Percentiles rank a stretch among this genome's conserved stretches.
These are phyloP conservation scores for Penicillium palitans DNA, from an alignment of 2,329 filamentous ascomycete genomes.

Conservation along the genomic window DNA sequence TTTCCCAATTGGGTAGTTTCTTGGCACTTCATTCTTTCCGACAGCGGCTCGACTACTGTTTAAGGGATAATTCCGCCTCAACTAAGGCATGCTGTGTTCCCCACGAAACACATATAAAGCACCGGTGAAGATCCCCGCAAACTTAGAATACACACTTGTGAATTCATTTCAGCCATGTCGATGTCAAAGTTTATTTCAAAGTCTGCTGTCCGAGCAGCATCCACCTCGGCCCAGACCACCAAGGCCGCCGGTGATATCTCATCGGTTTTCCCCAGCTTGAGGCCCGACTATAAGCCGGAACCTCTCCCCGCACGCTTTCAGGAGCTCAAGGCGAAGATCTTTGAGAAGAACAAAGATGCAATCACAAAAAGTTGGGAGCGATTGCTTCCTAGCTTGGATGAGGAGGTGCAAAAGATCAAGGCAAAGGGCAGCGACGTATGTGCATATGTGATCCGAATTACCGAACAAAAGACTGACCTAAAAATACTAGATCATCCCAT, in stretches of 20 bases:
- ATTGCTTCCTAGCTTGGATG: conserved; percentile 41
- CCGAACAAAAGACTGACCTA: conserved; percentile 7
- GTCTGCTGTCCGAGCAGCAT: conserved; percentile 30
- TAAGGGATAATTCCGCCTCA: background rate
- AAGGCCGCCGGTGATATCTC: conserved; percentile 51
- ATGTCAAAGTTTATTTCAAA: conserved; percentile 34
- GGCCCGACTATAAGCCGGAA: conserved; percentile 44
- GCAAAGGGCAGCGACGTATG: conserved; percentile 43
- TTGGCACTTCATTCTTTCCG: background rate
- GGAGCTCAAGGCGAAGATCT: conserved; percentile 42
- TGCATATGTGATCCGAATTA: background rate
- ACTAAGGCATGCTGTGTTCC: conserved; percentile 1
- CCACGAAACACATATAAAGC: conserved; percentile 7
- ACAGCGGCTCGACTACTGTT: conserved; percentile 2
- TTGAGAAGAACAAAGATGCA: conserved; percentile 42
- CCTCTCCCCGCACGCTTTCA: conserved; percentile 46
- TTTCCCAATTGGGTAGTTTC: background rate
- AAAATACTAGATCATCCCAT: conserved; percentile 41
- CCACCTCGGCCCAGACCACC: conserved; percentile 37
- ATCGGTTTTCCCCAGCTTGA: conserved; percentile 50
- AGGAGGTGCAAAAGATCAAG: conserved; percentile 45
- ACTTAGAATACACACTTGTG: background rate
- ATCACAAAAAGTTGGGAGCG: conserved; percentile 45
- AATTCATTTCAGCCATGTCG: conserved; percentile 22
- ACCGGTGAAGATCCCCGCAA: background rate